phyloP scores from a whole-genome alignment of 164 flowering plant genomes.

The Taxillus chinensis region DNA sequence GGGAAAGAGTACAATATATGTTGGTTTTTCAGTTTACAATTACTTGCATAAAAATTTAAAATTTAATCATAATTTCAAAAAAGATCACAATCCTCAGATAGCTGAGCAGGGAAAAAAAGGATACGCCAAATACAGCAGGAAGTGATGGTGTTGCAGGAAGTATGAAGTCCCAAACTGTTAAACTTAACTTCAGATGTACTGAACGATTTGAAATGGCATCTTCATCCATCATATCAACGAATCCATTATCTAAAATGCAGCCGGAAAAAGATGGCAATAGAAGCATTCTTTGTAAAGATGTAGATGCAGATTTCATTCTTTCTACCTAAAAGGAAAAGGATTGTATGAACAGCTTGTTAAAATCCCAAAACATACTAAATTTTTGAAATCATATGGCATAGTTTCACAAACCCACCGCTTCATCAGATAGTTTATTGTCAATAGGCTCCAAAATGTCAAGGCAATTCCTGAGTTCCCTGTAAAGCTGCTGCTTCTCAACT shows the following conservation, averaged over 20 bases:
- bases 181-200: slow-evolving; percentile 53
- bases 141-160: slow-evolving; percentile 90
- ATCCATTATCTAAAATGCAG: slow-evolving; percentile 52
- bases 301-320: slow-evolving; percentile 53
- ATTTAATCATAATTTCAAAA: too few species aligned
- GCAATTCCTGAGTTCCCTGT: slow-evolving; percentile 50
- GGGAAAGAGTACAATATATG: too few species aligned
- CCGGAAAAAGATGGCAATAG: slow-evolving; percentile 62
- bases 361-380: slow-evolving; percentile 1
- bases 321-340: slow-evolving; percentile 46
- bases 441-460: slow-evolving; percentile 54
- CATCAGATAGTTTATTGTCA: slow-evolving; percentile 47
- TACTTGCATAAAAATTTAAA: too few species aligned
- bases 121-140: slow-evolving; percentile 98
- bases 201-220: slow-evolving; percentile 64
- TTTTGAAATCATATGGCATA: background rate
- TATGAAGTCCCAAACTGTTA: slow-evolving; percentile 88
- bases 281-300: slow-evolving; percentile 57
- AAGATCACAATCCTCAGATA: too few species aligned
- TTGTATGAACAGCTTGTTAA: slow-evolving; percentile 8
- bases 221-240: slow-evolving; percentile 85
- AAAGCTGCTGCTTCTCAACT: slow-evolving; percentile 54
- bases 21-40: too few species aligned
- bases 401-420: slow-evolving; percentile 42
- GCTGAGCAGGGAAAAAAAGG: slow-evolving; percentile 21